Base-by-base conservation (phyloP, 1,284 basidiomycete species). In the Somion occarium region DNA sequence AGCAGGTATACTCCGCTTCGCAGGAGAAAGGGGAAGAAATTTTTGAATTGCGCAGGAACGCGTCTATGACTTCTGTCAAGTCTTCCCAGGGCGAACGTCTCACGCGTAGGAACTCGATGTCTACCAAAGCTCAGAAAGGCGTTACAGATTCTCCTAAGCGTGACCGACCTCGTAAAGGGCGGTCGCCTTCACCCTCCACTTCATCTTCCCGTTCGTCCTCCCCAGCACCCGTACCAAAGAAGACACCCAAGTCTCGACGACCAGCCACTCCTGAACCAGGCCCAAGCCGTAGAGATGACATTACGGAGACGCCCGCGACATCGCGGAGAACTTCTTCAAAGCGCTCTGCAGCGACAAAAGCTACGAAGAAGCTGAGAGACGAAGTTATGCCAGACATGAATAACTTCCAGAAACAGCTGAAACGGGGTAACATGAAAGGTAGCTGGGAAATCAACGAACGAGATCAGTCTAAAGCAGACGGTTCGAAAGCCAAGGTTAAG, bases 321-420 rank as follows among this genome's bases (percentile, higher is more conserved):
- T 9, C 51, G 39, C 43, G 34, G 30, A 55, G 65, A 12, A 58
- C 59, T 49, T 59, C 67, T 26, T 69, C 72, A 19, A 73, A 70
- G 59, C 73, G 84, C 24, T 73, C 70, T 19, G 91, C 91, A 7
- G 88, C 90, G 1, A 73, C 74, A 13, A 81, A 76, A 58, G 91
- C 89, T 1, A 74, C 72, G 2, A 72, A 79, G 56, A 75, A 72
- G 57, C 66, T 93, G 39, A 78, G 76, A 34, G 77, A 87, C 12
- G 77, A 76, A 55, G 71, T 90, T 53, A 91, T 91, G 82, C 85
- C 88, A 0, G 91, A 93, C 59, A 73, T 90, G 9, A 59, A 82
- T 43, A 76, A 71, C 52, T 92, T 76, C 58, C 79, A 90, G 65
- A 78, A 78, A 59, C 81, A 91, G 67, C 73, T 77, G 68, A 79